A percentile compares a stretch with the other conserved stretches of the same genome.
Evolutionary conservation across 345 rosid species (phyloP).

Genomic region (Iberis pinnata): DNA sequence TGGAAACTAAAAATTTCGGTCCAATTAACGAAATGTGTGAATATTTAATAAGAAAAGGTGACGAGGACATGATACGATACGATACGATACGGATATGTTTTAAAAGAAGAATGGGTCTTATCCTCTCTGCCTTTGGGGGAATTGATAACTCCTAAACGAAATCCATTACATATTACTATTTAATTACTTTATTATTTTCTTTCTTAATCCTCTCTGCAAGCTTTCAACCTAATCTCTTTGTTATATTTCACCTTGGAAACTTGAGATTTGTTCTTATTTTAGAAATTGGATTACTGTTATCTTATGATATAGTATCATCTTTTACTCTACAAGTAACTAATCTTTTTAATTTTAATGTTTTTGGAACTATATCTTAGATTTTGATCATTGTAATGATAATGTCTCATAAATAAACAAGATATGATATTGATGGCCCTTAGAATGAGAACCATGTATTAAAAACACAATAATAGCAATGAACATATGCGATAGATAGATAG

Average conservation of each 20-base stretch:
- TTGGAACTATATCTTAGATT: neutral
- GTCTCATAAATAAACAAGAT: conserved; percentile 3
- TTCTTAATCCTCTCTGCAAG: neutral
- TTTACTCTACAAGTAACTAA: too few relatives aligned
- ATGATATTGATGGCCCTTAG: conserved; percentile 14
- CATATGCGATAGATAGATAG: conserved; percentile 23
- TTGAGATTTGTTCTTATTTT: neutral
- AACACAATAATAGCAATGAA: conserved; percentile 27
- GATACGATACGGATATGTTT: conserved; percentile 30
- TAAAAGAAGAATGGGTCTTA: conserved; percentile 26
- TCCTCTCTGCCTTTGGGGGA: neutral
- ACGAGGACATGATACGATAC: conserved; percentile 32
- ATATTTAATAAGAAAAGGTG: conserved; percentile 22
- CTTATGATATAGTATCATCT: too few relatives aligned
- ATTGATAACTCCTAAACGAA: neutral
- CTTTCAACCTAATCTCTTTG: conserved; percentile 16
- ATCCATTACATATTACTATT: neutral
- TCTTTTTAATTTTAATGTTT: neutral
- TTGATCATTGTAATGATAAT: neutral
- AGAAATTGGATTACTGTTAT: too few relatives aligned
- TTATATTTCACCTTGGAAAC: neutral
- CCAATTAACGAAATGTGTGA: conserved; percentile 16
- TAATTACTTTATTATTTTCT: neutral
- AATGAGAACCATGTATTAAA: conserved; percentile 20
- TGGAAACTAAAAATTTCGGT: conserved; percentile 16